Evolutionary conservation across 106 monocot genomes (phyloP).

Genomic region (Hemerocallis citrina): DNA sequence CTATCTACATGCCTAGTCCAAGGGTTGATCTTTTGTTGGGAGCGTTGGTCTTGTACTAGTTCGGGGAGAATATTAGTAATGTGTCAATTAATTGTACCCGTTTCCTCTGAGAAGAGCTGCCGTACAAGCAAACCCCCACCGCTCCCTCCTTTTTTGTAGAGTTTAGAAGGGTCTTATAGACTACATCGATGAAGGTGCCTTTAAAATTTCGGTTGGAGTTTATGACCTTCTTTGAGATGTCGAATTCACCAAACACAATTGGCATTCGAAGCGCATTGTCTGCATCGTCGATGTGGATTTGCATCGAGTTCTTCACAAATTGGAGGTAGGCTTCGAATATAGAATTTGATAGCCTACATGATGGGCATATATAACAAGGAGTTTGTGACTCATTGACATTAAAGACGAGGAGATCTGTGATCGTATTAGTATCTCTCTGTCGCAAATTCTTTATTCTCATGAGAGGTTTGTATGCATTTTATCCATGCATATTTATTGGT

Average conservation of each 20-base stretch:
- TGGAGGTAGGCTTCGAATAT: slow-evolving; percentile 20
- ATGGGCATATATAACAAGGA: no score
- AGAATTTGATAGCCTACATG: slow-evolving; percentile 24
- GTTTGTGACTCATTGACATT: no score
- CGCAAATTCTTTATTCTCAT: no score
- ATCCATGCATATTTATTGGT: no score
- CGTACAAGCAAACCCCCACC: slow-evolving; percentile 48
- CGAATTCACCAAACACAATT: slow-evolving; percentile 62
- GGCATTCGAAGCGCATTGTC: slow-evolving; percentile 44
- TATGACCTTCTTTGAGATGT: slow-evolving; percentile 27
- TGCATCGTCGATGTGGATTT: slow-evolving; percentile 56
- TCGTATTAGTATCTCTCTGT: no score
- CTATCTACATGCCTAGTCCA: no score
- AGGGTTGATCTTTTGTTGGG: no score
- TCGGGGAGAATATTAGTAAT: no score
- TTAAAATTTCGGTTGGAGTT: slow-evolving; percentile 28
- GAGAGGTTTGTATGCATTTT: no score
- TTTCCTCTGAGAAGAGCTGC: slow-evolving; percentile 70
- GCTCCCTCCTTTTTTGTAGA: slow-evolving; percentile 37
- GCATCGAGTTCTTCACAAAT: slow-evolving; percentile 55
- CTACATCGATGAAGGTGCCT: slow-evolving; percentile 38
- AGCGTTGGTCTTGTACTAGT: no score
- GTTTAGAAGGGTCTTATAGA: slow-evolving; percentile 48
- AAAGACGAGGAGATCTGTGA: no score
- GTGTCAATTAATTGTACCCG: no score